Conservation (phyloP, 306 rosid species). For the Corylus avellana region DNA sequence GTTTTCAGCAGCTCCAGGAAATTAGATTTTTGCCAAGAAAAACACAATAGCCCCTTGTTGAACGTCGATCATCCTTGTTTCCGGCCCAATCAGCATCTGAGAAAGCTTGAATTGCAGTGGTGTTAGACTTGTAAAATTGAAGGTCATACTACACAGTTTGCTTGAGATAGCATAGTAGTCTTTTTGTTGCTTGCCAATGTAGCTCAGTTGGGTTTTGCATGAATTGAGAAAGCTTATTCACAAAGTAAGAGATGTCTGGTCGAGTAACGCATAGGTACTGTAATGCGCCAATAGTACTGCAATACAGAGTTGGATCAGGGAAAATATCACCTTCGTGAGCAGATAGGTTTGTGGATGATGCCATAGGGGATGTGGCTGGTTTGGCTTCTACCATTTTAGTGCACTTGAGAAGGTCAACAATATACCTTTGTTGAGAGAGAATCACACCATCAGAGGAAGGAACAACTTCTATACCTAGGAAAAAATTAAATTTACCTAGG, state of each 20-base stretch:
- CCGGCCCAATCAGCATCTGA: not conserved
- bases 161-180: not conserved
- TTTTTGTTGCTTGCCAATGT: not conserved
- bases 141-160: not conserved
- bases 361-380: not conserved
- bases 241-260: not conserved
- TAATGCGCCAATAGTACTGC: not conserved
- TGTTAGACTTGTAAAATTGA: no score
- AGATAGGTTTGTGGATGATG: not conserved
- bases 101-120: not conserved
- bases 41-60: not conserved
- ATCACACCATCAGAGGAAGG: no score
- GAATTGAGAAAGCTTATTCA: not conserved
- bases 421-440: no score
- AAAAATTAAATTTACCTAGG: no score
- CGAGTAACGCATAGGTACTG: not conserved
- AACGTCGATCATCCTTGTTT: not conserved
- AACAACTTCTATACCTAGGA: no score
- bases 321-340: not conserved
- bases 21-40: no score
- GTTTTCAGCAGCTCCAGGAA: no score
- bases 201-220: not conserved
- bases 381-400: not conserved
- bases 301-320: not conserved
- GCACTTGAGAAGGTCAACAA: no score